These are phyloP conservation scores for Baudoinia panamericana DNA, from an alignment of 495 filamentous ascomycete genomes.

Conservation along the genomic window DNA sequence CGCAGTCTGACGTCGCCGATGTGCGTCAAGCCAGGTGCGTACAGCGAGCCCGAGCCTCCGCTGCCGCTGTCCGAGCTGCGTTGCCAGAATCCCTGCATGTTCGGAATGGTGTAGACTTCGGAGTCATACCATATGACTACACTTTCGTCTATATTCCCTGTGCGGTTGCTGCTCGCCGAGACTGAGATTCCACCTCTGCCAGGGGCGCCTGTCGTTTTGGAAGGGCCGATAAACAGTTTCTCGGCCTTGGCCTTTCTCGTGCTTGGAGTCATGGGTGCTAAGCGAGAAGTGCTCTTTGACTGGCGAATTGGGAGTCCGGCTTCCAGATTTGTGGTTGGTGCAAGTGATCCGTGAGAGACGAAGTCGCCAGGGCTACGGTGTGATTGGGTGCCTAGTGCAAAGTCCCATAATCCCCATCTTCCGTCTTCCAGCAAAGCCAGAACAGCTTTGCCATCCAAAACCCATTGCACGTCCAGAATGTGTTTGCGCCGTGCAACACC, in stretches of 20 bases:
- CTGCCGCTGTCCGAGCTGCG: constrained; percentile 20
- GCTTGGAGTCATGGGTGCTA: constrained; percentile 76
- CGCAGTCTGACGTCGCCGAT: constrained; percentile 21
- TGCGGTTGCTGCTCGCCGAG: constrained; percentile 9
- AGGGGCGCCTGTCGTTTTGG: constrained; percentile 27
- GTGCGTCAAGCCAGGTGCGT: constrained; percentile 20
- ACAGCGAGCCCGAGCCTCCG: constrained; percentile 19
- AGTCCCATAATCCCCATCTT: constrained; percentile 90
- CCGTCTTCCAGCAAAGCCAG: constrained; percentile 68
- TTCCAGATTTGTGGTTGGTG: constrained; percentile 33
- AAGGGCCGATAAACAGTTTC: constrained; percentile 37
- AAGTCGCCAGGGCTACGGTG: constrained; percentile 55
- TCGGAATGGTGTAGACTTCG: constrained; percentile 27
- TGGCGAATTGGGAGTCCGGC: constrained; percentile 10
- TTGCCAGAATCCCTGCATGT: constrained; percentile 27
- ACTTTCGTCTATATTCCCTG: constrained; percentile 26
- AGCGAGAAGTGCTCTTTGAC: constrained; percentile 31
- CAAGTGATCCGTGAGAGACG: constrained; percentile 51
- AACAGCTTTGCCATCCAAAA: constrained; percentile 62
- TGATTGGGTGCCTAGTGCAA: constrained; percentile 50
- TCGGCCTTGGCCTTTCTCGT: constrained; percentile 51
- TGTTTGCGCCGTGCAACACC: constrained; percentile 53
- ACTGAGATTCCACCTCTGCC: constrained; percentile 55
- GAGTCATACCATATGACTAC: constrained; percentile 31
- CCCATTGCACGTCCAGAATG: constrained; percentile 73